Evolutionary conservation across 148 eudicot species (phyloP).

Genomic region (Fallopia convolvulus): DNA sequence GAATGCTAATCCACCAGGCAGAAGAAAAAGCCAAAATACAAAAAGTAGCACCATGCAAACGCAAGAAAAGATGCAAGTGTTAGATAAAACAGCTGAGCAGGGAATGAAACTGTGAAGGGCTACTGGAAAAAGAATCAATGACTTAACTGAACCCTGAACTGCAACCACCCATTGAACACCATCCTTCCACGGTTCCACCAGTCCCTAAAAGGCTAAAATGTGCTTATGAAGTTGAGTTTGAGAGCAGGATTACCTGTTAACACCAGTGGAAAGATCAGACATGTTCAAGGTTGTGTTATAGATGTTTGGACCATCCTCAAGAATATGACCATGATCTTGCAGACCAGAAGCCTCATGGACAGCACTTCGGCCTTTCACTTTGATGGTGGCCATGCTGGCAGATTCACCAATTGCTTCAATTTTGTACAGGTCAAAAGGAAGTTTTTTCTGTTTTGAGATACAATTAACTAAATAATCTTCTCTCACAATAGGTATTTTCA

Average conservation of each 20-base stretch:
- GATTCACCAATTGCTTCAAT: slow-evolving; percentile 61
- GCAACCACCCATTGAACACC: neutral
- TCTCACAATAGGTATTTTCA: slow-evolving; percentile 86
- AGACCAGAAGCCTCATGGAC: slow-evolving; percentile 76
- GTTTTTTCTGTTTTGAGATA: slow-evolving; percentile 62
- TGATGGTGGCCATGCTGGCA: slow-evolving; percentile 60
- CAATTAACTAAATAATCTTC: slow-evolving; percentile 79
- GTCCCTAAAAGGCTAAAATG: neutral
- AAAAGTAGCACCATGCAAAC: neutral
- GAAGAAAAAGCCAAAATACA: neutral
- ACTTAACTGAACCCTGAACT: neutral
- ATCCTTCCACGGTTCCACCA: neutral
- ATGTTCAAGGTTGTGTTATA: slow-evolving; percentile 85
- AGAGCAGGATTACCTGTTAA: slow-evolving; percentile 57
- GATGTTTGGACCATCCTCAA: slow-evolving; percentile 85
- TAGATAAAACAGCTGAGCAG: neutral
- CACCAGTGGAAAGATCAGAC: slow-evolving; percentile 87
- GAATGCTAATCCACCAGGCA: too few relatives aligned
- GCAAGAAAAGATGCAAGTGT: neutral
- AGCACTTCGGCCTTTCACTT: slow-evolving; percentile 92
- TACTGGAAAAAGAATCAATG: neutral
- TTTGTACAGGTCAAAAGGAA: slow-evolving; percentile 72
- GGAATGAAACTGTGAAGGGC: neutral
- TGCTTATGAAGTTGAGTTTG: neutral
- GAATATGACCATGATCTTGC: slow-evolving; percentile 88